Evolutionary conservation across 1,284 basidiomycete genomes (phyloP).

Genomic region (Cryptococcus floricola): DNA sequence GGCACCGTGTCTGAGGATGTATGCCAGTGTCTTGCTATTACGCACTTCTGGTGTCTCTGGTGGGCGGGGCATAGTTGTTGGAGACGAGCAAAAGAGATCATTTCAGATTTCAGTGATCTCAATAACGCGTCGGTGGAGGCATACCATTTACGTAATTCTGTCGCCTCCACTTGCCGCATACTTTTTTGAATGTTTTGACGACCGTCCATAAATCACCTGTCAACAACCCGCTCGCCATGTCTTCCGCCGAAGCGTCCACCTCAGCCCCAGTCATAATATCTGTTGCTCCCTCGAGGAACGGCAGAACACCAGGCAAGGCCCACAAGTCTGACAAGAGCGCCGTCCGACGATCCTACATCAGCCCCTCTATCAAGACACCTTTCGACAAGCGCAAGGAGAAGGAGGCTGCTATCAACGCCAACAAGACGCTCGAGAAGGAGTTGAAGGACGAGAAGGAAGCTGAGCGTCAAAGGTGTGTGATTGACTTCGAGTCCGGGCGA

Average conservation of each 20-base stretch:
- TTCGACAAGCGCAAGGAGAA: conserved; percentile 44
- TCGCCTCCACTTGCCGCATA: too few relatives aligned
- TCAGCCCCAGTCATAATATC: conserved; percentile 8
- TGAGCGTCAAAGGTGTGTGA: conserved; percentile 42
- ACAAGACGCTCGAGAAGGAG: conserved; percentile 45
- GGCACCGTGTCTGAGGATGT: conserved; percentile 79
- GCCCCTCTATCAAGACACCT: conserved; percentile 34
- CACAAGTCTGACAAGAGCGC: conserved; percentile 45
- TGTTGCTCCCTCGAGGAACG: conserved; percentile 31
- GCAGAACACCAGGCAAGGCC: conserved; percentile 43
- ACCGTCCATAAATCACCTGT: too few relatives aligned
- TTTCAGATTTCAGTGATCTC: not conserved
- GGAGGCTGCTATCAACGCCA: conserved; percentile 34
- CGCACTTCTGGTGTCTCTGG: conserved; percentile 51
- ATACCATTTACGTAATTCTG: too few relatives aligned
- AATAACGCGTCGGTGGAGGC: too few relatives aligned
- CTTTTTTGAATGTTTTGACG: too few relatives aligned
- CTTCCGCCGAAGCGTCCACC: conserved; percentile 8
- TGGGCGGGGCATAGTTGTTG: conserved; percentile 38
- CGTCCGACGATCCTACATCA: conserved; percentile 37
- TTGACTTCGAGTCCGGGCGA: not conserved
- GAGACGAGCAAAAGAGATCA: not conserved
- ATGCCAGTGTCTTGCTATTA: conserved; percentile 75
- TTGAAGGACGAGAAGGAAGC: conserved; percentile 48
- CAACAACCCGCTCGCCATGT: not conserved